Percentiles rank a stretch among this genome's conserved stretches.
phyloP scores from a whole-genome alignment of 1,284 basidiomycete species.

The Cryptococcus deneoformans region DNA sequence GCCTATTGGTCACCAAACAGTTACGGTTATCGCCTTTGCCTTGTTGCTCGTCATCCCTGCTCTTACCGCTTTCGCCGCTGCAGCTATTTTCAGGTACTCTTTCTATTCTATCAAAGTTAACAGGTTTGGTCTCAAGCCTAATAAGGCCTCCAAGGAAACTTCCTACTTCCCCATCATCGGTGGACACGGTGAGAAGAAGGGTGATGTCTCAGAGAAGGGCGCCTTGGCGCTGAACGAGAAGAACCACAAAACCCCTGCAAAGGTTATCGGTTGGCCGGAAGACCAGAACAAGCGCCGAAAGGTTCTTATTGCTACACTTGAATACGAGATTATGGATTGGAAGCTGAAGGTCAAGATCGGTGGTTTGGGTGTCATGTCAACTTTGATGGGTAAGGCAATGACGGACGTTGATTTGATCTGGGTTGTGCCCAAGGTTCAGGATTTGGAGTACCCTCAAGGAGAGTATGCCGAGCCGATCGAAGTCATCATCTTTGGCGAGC shows the following conservation, averaged over 20 bases:
- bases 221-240: slow-evolving; percentile 57
- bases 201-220: slow-evolving; percentile 43
- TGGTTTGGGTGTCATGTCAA: slow-evolving; percentile 93
- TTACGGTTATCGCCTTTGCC: slow-evolving; percentile 80
- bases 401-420: slow-evolving; percentile 89
- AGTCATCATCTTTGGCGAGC: slow-evolving; percentile 91
- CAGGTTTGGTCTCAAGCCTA: slow-evolving; percentile 74
- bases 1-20: slow-evolving; percentile 73
- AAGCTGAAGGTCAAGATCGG: slow-evolving; percentile 95
- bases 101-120: slow-evolving; percentile 95
- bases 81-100: slow-evolving; percentile 84
- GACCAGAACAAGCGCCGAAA: slow-evolving; percentile 82
- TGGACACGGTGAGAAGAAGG: slow-evolving; percentile 59
- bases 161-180: slow-evolving; percentile 54
- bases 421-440: slow-evolving; percentile 91
- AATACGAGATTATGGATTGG: slow-evolving; percentile 95
- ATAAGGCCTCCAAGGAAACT: slow-evolving; percentile 49
- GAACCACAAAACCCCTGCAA: slow-evolving; percentile 55
- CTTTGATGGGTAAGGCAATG: slow-evolving; percentile 95
- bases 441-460: slow-evolving; percentile 84
- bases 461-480: slow-evolving; percentile 88
- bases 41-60: slow-evolving; percentile 75
- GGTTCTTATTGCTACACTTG: slow-evolving; percentile 83
- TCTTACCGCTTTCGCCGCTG: slow-evolving; percentile 76
- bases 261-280: slow-evolving; percentile 89